A percentile compares a stretch with the other conserved stretches of the same genome.
Evolutionary conservation across 768 basidiomycete species (phyloP).

Genomic region (Lactifluus echinatus): DNA sequence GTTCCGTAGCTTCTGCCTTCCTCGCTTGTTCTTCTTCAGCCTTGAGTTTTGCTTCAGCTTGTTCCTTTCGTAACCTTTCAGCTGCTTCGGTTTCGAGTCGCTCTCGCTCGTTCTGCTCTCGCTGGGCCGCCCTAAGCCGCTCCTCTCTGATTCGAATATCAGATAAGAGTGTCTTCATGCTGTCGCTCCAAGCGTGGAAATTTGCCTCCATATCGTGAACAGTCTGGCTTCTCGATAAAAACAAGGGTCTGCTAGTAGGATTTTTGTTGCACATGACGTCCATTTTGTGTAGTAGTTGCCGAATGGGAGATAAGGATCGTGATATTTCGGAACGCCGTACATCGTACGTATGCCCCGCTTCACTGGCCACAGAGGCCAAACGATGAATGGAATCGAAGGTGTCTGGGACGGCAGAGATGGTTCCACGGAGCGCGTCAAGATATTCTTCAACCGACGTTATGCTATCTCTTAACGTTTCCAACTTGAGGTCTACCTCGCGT

Average conservation of each 20-base stretch:
- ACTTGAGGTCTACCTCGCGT: constrained; percentile 12
- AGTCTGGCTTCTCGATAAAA: constrained; percentile 39
- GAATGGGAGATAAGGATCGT: constrained; percentile 45
- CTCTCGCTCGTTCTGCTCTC: constrained; percentile 16
- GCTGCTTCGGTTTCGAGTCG: constrained; percentile 24
- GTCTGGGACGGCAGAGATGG: constrained; percentile 27
- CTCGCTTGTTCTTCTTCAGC: constrained; percentile 19
- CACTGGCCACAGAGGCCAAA: constrained; percentile 31
- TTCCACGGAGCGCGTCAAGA: constrained; percentile 32
- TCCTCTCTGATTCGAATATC: constrained; percentile 12
- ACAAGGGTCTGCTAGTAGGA: constrained; percentile 39
- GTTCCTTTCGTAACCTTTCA: constrained; percentile 20
- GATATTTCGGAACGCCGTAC: constrained; percentile 32
- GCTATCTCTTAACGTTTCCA: background rate
- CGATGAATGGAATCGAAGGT: constrained; percentile 27
- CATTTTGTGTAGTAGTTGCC: constrained; percentile 47
- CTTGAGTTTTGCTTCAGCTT: constrained; percentile 16
- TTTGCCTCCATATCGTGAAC: constrained; percentile 31
- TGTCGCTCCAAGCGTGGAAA: constrained; percentile 11
- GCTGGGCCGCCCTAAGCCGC: constrained; percentile 10
- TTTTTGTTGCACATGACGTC: constrained; percentile 40
- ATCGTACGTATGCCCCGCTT: constrained; percentile 31
- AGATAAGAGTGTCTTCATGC: background rate
- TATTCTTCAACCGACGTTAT: constrained; percentile 23
- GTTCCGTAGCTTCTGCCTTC: constrained; percentile 21